Percentiles rank a stretch among this genome's conserved stretches.
These are phyloP conservation scores for Cinnamomum chago DNA, from an alignment of 164 flowering plant genomes.

Conservation along the genomic window DNA sequence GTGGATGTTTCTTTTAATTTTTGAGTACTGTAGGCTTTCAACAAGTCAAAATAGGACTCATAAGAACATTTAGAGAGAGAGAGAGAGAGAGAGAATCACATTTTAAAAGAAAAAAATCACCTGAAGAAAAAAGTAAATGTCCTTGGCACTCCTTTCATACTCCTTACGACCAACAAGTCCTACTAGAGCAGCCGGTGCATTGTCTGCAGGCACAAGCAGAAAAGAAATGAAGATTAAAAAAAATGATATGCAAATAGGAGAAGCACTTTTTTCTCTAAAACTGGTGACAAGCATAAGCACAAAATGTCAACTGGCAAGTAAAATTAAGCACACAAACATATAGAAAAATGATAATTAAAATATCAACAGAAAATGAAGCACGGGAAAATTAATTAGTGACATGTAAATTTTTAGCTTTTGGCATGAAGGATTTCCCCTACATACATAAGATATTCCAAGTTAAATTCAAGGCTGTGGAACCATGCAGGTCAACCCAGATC, in stretches of 20 bases:
- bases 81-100: background rate
- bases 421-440: too few relatives aligned
- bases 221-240: background rate
- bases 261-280: background rate
- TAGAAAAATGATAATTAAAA: background rate
- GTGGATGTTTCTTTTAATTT: too few relatives aligned
- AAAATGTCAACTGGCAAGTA: background rate
- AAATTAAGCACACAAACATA: background rate
- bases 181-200: conserved; percentile 87
- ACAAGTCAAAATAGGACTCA: too few relatives aligned
- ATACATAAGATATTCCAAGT: too few relatives aligned
- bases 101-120: conserved; percentile 27
- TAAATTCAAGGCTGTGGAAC: too few relatives aligned
- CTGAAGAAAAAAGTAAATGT: conserved; percentile 95
- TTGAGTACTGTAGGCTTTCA: too few relatives aligned
- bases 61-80: background rate
- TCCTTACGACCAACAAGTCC: conserved; percentile 91
- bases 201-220: conserved; percentile 42
- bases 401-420: too few relatives aligned
- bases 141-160: conserved; percentile 91
- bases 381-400: background rate
- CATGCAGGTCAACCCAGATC: too few relatives aligned
- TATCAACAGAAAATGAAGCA: background rate
- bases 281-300: background rate
- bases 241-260: background rate